These are phyloP conservation scores for Aspergillus cavernicola DNA, from an alignment of 495 filamentous ascomycete genomes.

Conservation along the genomic window DNA sequence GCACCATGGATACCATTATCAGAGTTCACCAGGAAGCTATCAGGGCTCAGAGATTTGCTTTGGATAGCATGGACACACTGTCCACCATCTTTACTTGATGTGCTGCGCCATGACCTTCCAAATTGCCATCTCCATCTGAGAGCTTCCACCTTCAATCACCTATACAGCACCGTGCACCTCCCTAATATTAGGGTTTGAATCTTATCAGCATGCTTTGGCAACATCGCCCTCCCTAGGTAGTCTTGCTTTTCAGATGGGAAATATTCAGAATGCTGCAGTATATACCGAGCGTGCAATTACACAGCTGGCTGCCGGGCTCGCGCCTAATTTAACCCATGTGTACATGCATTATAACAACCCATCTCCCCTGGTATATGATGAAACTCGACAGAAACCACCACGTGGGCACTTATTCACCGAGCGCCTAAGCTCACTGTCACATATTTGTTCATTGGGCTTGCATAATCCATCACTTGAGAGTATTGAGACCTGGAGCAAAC, in stretches of 20 bases:
- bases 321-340: slow-evolving; percentile 3
- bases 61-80: neutral
- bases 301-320: neutral
- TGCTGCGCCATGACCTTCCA: neutral
- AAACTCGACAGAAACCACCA: neutral
- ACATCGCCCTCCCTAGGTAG: slow-evolving; percentile 3
- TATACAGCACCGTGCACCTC: neutral
- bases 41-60: neutral
- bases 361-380: slow-evolving; percentile 1
- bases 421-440: neutral
- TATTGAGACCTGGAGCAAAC: neutral
- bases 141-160: neutral
- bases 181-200: neutral
- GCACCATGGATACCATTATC: slow-evolving; percentile 1
- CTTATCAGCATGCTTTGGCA: neutral
- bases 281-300: neutral
- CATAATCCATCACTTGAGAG: neutral
- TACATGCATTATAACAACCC: slow-evolving; percentile 1
- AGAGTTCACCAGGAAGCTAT: neutral
- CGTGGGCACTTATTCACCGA: neutral
- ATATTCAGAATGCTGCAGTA: neutral
- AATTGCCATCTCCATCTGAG: neutral
- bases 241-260: neutral
- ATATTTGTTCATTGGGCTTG: neutral
- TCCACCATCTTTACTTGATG: slow-evolving; percentile 4